Evolutionary conservation across 441 rosid species (phyloP).

Genomic region (Jatropha multifida): DNA sequence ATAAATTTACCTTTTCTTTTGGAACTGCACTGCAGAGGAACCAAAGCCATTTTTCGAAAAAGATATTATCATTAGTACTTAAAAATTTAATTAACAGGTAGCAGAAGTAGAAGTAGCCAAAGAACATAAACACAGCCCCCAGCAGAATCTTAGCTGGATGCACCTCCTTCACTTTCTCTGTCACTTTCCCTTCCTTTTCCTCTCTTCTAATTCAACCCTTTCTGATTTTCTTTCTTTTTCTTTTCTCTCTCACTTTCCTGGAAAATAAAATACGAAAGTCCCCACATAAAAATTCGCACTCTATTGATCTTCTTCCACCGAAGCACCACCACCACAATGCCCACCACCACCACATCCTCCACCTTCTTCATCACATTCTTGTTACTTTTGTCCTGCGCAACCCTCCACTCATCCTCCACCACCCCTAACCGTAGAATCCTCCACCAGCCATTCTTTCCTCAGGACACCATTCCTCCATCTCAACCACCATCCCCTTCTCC

Average conservation of each 20-base stretch:
- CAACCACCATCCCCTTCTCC: conserved; percentile 33
- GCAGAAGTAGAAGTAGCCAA: background rate
- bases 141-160: conserved; percentile 74
- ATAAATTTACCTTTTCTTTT: background rate
- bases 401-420: background rate
- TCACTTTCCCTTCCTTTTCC: background rate
- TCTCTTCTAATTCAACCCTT: conserved; percentile 2
- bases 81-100: background rate
- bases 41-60: background rate
- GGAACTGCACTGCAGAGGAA: too few relatives aligned
- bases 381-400: conserved; percentile 6
- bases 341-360: conserved; percentile 18
- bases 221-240: conserved; percentile 5
- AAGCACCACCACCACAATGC: conserved; percentile 42
- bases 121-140: conserved; percentile 18
- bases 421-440: conserved; percentile 58
- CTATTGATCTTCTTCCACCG: background rate
- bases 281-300: conserved; percentile 22
- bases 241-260: conserved; percentile 11
- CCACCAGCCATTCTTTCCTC: conserved; percentile 59
- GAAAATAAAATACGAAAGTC: conserved; percentile 8
- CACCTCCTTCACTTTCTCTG: conserved; percentile 23
- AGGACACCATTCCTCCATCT: conserved; percentile 38
- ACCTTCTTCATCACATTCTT: conserved; percentile 7
- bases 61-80: background rate